These are phyloP conservation scores for Zangia roseola DNA, from an alignment of 768 basidiomycete genomes.

Conservation along the genomic window DNA sequence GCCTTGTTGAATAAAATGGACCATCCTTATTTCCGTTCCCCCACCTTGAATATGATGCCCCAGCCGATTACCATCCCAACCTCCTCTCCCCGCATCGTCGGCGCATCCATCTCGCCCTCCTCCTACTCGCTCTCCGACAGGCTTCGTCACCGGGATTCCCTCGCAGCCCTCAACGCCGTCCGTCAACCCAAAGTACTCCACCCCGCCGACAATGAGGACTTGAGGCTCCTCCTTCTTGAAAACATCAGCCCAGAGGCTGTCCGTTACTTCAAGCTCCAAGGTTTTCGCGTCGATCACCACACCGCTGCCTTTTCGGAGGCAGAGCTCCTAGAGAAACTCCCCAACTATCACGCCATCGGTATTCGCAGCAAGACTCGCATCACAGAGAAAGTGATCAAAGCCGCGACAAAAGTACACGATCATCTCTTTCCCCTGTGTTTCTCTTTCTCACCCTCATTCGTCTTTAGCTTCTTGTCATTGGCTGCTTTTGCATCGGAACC, in stretches of 20 bases:
- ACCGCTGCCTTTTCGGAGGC: conserved; percentile 87
- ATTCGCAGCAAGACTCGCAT: conserved; percentile 98
- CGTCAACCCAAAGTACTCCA: conserved; percentile 72
- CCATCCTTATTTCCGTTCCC: conserved; percentile 10
- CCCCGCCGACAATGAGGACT: conserved; percentile 76
- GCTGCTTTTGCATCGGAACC: conserved; percentile 99
- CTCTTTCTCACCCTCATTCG: background rate
- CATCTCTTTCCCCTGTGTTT: background rate
- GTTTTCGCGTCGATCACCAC: conserved; percentile 90
- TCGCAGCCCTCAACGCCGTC: conserved; percentile 35
- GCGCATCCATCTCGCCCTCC: conserved; percentile 55
- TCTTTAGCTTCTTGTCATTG: conserved; percentile 85
- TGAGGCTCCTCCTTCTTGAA: conserved; percentile 85
- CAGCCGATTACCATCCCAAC: conserved; percentile 45
- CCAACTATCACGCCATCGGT: conserved; percentile 88
- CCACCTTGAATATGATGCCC: conserved; percentile 45
- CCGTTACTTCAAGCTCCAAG: conserved; percentile 69
- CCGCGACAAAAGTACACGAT: conserved; percentile 71
- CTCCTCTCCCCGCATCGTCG: conserved; percentile 34
- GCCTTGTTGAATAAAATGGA: conserved; percentile 12
- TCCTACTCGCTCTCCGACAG: conserved; percentile 45
- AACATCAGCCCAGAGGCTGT: conserved; percentile 95
- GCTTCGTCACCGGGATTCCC: conserved; percentile 38
- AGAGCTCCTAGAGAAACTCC: conserved; percentile 83
- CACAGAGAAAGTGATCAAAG: conserved; percentile 84